These are phyloP conservation scores for Fraxinus xanthoxyloides DNA, from an alignment of 305 asterid genomes.

Conservation along the genomic window DNA sequence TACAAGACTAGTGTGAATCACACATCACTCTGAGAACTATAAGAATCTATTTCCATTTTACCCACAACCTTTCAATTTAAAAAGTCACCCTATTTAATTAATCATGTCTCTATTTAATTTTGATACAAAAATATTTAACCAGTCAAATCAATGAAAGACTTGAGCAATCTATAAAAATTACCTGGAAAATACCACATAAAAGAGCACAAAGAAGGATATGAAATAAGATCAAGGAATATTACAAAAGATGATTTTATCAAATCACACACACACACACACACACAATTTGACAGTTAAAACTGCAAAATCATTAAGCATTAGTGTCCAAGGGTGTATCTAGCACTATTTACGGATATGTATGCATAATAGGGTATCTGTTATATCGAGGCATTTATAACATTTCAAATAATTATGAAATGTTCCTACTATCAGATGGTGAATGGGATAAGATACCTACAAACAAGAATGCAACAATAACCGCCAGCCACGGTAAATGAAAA, in stretches of 20 bases:
- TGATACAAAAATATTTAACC: not conserved
- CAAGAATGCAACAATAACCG: conserved; percentile 73
- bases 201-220: not conserved
- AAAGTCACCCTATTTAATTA: not conserved
- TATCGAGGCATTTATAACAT: not conserved
- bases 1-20: not conserved
- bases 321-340: not conserved
- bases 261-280: not conserved
- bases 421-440: conserved; percentile 30
- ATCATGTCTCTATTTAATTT: not conserved
- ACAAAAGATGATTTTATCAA: not conserved
- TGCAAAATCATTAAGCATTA: not conserved
- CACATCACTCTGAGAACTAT: not conserved
- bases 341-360: not conserved
- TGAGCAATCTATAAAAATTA: not conserved
- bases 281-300: not conserved
- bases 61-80: not conserved
- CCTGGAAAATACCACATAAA: not conserved
- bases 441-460: conserved; percentile 94
- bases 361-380: not conserved
- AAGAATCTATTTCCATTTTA: not conserved
- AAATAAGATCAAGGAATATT: not conserved
- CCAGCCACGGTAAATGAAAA: conserved; percentile 79
- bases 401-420: not conserved
- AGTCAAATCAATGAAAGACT: not conserved